These are phyloP conservation scores for Chloris gayana DNA, from an alignment of 176 grass and related monocot species.

Conservation along the genomic window DNA sequence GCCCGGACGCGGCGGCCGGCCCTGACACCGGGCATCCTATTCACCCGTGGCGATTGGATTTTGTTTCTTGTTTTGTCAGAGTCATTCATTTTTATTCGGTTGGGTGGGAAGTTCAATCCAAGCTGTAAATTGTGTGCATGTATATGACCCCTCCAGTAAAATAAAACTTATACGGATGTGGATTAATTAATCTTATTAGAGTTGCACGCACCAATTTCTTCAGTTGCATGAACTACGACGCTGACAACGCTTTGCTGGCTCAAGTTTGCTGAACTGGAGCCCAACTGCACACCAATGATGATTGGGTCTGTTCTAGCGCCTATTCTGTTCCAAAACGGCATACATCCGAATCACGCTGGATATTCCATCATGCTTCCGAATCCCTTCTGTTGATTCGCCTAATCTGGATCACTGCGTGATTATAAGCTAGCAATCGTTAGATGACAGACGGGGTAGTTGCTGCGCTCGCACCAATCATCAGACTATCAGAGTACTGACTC, in stretches of 20 bases:
- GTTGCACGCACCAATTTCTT: neutral
- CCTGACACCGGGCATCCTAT: neutral
- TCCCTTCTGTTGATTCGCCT: neutral
- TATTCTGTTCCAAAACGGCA: neutral
- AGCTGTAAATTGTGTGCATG: constrained; percentile 35
- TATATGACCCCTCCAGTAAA: neutral
- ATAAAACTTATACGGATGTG: constrained; percentile 7
- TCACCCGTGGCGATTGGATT: neutral
- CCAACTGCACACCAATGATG: neutral
- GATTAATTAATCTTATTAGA: neutral
- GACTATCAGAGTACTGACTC: too few species aligned
- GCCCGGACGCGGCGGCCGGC: constrained; percentile 1
- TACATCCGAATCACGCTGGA: neutral
- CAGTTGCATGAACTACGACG: neutral
- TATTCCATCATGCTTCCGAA: neutral
- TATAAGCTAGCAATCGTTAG: neutral
- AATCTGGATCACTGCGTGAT: neutral
- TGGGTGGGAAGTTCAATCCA: constrained; percentile 1
- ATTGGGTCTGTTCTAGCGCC: neutral
- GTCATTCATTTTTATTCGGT: constrained; percentile 34
- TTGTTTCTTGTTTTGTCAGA: neutral
- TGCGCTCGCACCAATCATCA: constrained; percentile 7
- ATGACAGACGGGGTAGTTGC: neutral
- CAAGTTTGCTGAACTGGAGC: neutral
- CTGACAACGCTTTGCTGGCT: neutral